phyloP scores from a whole-genome alignment of 2,329 filamentous ascomycete species.

The Tolypocladium capitatum region DNA sequence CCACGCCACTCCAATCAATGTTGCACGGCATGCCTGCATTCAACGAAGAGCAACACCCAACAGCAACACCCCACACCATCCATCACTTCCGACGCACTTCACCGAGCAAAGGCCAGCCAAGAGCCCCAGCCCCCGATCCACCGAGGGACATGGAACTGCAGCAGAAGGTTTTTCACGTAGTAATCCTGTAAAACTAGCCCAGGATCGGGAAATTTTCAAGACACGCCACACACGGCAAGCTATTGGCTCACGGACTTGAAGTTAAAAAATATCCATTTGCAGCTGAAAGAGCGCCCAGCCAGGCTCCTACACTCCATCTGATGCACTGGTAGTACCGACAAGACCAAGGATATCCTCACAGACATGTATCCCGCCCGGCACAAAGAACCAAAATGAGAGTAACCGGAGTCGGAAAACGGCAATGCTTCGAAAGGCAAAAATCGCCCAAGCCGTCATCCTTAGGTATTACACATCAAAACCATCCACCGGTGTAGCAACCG shows the following conservation, averaged over 20 bases:
- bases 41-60: too few species aligned
- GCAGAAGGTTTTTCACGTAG: too few species aligned
- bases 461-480: not conserved
- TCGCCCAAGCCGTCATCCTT: not conserved
- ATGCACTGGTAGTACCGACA: slow-evolving; percentile 5
- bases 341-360: slow-evolving; percentile 1
- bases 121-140: too few species aligned
- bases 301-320: slow-evolving; percentile 3
- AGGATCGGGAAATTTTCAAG: not conserved
- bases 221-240: not conserved
- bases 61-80: too few species aligned
- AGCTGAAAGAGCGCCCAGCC: not conserved
- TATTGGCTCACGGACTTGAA: too few species aligned
- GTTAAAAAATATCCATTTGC: not conserved
- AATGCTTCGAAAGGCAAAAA: not conserved
- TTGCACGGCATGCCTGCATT: too few species aligned
- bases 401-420: slow-evolving; percentile 1
- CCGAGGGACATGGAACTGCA: too few species aligned
- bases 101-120: too few species aligned
- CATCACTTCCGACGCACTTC: too few species aligned
- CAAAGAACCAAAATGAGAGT: not conserved
- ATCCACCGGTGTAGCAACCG: not conserved
- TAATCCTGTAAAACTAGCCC: too few species aligned
- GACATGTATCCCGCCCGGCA: not conserved
- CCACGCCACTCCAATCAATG: not conserved